Evolutionary conservation across 768 basidiomycete species (phyloP), one percentile per base, ranked within the genome.

Genomic region (Podaxis rugospora): DNA sequence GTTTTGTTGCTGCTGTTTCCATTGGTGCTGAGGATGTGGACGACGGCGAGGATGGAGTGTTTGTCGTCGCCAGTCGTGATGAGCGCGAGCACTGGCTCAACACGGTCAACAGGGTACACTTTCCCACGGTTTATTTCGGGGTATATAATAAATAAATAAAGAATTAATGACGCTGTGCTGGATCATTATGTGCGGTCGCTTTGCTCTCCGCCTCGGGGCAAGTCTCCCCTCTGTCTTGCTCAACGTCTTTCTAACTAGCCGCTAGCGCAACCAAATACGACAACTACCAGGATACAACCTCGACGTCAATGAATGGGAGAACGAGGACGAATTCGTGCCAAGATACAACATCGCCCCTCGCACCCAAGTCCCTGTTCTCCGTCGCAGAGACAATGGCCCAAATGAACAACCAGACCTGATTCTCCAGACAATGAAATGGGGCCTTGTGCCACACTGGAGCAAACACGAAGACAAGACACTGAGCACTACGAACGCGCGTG

Each of bases 341-440:
- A 74, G 92, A 57, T 90, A 92, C 69, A 95, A 95, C 69, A 84
- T 95, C 62, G 92, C 93, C 0, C 94, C 94, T 0, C 88, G 87
- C 49, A 83, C 89, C 0, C 78, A 88, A 53, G 89, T 86, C 0
- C 91, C 93, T 21, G 89, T 95, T 37, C 76, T 95, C 35, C 82
- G 86, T 14, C 75, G 79, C 40, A 66, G 76, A 23, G 76, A 70
- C 53, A 64, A 68, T 14, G 67, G 61, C n/a, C 57, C 65, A 23
- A 62, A 66, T 5, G 63, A 61, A 23, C 51, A 51, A 64, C 28
- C 35, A 23, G 62, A 49, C 13, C 72, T 87, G 18, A 75, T 89
- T 23, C 70, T 95, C 63, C 90, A 92, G 37, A 88, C 89, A 0
- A 93, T 93, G 92, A 87, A 81, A 61, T 98, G 95, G 95, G 95